phyloP scores from a whole-genome alignment of 202 grass and related monocot genomes.

The Setaria italica region DNA sequence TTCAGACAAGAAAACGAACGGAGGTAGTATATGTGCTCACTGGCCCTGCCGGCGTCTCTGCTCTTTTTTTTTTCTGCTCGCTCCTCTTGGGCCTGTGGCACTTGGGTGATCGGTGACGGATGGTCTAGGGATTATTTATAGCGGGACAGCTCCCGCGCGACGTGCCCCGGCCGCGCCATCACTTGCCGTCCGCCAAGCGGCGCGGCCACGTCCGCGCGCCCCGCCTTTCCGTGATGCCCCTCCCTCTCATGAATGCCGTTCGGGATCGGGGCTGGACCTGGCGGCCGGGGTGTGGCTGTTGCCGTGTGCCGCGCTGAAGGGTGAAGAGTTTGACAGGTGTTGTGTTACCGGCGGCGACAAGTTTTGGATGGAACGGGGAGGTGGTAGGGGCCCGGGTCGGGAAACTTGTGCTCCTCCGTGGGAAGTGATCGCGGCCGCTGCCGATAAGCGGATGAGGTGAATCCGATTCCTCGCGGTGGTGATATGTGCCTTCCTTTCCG shows the following conservation, averaged over 20 bases:
- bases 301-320: background rate
- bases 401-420: background rate
- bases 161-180: background rate
- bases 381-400: background rate
- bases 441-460: background rate
- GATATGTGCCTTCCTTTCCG: background rate
- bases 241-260: too few species aligned
- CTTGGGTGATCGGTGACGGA: background rate
- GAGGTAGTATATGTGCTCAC: background rate
- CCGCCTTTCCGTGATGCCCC: constrained; percentile 3
- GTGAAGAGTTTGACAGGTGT: background rate
- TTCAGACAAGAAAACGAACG: too few species aligned
- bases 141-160: background rate
- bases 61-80: background rate
- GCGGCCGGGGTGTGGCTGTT: too few species aligned
- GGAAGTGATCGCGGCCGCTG: background rate
- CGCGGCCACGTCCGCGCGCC: background rate
- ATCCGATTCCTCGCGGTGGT: background rate
- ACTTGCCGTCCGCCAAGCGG: background rate
- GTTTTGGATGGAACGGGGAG: background rate
- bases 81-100: background rate
- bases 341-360: too few species aligned
- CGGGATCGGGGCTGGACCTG: background rate
- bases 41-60: background rate
- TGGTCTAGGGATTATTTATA: background rate